These are phyloP conservation scores for Turnera subulata DNA, from an alignment of 345 rosid genomes.

Conservation along the genomic window DNA sequence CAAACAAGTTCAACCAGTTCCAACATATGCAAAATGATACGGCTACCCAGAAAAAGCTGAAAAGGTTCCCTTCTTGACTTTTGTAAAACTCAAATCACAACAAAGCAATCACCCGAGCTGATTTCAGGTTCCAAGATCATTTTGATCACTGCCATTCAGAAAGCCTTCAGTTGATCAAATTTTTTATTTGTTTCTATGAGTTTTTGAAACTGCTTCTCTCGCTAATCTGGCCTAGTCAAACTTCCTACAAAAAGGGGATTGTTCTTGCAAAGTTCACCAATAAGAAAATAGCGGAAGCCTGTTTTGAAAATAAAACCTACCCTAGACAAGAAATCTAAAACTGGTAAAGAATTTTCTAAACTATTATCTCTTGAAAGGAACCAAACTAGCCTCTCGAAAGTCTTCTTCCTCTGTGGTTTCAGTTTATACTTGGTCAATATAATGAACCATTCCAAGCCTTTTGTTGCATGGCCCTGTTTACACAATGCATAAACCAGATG, in stretches of 20 bases:
- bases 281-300: slow-evolving; percentile 21
- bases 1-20: no score
- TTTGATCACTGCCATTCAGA: no score
- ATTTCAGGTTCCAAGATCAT: no score
- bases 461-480: slow-evolving; percentile 17
- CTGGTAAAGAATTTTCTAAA: slow-evolving; percentile 36
- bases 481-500: slow-evolving; percentile 24
- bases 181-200: no score
- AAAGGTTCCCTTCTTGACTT: no score
- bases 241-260: not conserved
- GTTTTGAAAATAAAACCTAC: slow-evolving; percentile 23
- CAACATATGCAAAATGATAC: no score
- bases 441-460: slow-evolving; percentile 33
- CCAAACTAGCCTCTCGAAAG: slow-evolving; percentile 22
- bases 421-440: slow-evolving; percentile 27
- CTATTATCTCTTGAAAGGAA: slow-evolving; percentile 21
- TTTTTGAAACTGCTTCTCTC: no score
- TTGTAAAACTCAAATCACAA: no score
- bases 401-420: slow-evolving; percentile 18
- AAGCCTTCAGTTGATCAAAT: no score
- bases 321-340: slow-evolving; percentile 23
- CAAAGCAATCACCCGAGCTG: no score
- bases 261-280: slow-evolving; percentile 22
- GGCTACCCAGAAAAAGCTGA: no score
- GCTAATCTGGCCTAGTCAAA: no score